These are phyloP conservation scores for Calonectria honghensis DNA, from an alignment of 2,329 filamentous ascomycete species.

Conservation along the genomic window DNA sequence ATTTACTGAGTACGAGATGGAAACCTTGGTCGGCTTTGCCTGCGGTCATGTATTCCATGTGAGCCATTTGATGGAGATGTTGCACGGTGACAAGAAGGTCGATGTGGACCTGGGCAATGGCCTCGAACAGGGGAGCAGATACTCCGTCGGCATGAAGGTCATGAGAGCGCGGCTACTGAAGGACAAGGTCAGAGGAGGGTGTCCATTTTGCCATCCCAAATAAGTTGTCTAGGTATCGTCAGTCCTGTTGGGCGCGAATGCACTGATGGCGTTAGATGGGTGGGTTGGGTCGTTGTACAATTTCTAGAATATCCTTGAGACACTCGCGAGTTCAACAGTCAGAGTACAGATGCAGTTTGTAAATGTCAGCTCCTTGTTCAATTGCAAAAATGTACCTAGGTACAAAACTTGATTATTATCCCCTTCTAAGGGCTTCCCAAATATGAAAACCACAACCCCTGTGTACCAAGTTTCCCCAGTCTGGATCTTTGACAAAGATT, in stretches of 20 bases:
- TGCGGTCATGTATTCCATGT: conserved; percentile 90
- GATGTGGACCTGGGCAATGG: conserved; percentile 69
- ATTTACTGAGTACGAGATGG: conserved; percentile 77
- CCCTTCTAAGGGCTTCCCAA: conserved; percentile 45
- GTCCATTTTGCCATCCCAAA: conserved; percentile 72
- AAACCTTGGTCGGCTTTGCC: conserved; percentile 86
- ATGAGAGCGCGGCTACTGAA: conserved; percentile 87
- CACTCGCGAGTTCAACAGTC: conserved; percentile 12
- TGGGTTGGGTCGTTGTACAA: conserved; percentile 28
- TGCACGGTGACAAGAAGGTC: conserved; percentile 66
- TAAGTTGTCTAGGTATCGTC: conserved; percentile 40
- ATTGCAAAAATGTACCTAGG: conserved; percentile 52
- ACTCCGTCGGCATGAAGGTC: conserved; percentile 89
- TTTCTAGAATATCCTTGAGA: conserved; percentile 5
- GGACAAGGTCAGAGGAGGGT: conserved; percentile 80
- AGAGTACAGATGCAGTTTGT: conserved; percentile 13
- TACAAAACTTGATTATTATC: conserved; percentile 53
- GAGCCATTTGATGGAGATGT: conserved; percentile 77
- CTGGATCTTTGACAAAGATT: conserved; percentile 41
- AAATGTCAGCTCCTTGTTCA: conserved; percentile 40
- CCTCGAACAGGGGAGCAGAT: conserved; percentile 66
- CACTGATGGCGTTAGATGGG: conserved; percentile 43
- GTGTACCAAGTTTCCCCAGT: conserved; percentile 47
- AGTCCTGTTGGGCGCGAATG: conserved; percentile 36
- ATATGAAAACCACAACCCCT: conserved; percentile 51